Conservation (phyloP, 139 green algal species). For the Picochlorum sp. region DNA sequence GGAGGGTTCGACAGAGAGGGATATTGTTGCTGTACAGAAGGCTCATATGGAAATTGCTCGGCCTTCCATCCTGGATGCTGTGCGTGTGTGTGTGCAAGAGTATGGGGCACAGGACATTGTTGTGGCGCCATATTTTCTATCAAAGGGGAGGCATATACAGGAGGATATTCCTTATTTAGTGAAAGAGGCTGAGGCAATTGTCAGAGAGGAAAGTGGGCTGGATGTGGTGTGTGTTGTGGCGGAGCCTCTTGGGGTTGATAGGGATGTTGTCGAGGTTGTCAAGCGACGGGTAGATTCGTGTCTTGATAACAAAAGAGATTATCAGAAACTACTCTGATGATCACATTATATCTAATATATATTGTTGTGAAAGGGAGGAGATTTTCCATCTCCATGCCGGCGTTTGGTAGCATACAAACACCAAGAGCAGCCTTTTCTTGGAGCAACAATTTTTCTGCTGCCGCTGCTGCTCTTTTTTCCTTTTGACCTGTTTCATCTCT, state of each 20-base stretch:
- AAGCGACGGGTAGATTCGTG: conserved; percentile 38
- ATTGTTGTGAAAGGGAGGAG: too few species aligned
- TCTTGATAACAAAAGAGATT: too few species aligned
- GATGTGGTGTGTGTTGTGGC: conserved; percentile 52
- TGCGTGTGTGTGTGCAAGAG: conserved; percentile 35
- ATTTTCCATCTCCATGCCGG: too few species aligned
- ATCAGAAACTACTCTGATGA: too few species aligned
- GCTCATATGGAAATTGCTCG: conserved; percentile 87
- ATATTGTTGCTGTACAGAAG: conserved; percentile 2
- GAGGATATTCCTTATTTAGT: conserved; percentile 78
- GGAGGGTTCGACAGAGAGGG: conserved; percentile 49
- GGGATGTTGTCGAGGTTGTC: conserved; percentile 65
- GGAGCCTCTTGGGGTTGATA: conserved; percentile 67
- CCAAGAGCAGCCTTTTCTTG: too few species aligned
- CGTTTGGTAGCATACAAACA: too few species aligned
- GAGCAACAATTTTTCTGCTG: too few species aligned
- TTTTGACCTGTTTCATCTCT: too few species aligned
- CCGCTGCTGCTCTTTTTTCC: too few species aligned
- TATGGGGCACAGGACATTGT: conserved; percentile 49
- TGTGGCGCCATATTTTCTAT: conserved; percentile 83
- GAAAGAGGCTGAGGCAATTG: conserved; percentile 37
- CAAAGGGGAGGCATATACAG: conserved; percentile 67
- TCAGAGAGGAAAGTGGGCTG: conserved; percentile 11
- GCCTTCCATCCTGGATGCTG: conserved; percentile 67
- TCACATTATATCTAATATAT: too few species aligned